Conservation (phyloP, 2,329 filamentous ascomycete genomes). For the Aspergillus pseudonomiae region DNA sequence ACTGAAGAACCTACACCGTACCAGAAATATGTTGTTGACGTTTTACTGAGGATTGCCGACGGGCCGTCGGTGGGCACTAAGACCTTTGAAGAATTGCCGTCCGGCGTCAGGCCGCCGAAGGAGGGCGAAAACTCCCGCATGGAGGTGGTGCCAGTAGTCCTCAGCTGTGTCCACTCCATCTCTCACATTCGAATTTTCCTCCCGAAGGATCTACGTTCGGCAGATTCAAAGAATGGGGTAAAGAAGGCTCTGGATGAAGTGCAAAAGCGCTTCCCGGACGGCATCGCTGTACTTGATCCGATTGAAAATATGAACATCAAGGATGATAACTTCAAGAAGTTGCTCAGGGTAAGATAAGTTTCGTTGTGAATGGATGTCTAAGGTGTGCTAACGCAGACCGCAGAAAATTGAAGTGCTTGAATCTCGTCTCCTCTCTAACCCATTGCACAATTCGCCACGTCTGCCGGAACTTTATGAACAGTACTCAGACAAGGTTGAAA, state of each 20-base stretch:
- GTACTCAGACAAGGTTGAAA: slow-evolving; percentile 77
- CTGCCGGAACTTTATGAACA: slow-evolving; percentile 83
- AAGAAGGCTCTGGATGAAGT: slow-evolving; percentile 75
- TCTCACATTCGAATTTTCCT: slow-evolving; percentile 82
- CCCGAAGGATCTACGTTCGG: slow-evolving; percentile 71
- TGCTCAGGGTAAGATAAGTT: slow-evolving; percentile 63
- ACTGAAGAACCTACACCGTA: slow-evolving; percentile 72
- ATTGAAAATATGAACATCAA: slow-evolving; percentile 95
- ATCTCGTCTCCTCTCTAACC: slow-evolving; percentile 83
- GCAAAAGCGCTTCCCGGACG: slow-evolving; percentile 86
- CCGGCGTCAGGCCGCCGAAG: slow-evolving; percentile 62
- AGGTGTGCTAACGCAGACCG: slow-evolving; percentile 22
- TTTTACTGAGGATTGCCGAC: slow-evolving; percentile 68
- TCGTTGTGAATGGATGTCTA: neutral
- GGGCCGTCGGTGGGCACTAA: slow-evolving; percentile 56
- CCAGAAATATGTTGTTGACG: slow-evolving; percentile 80
- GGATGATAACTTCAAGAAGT: slow-evolving; percentile 90
- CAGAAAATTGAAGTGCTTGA: slow-evolving; percentile 97
- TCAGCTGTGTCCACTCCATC: slow-evolving; percentile 83
- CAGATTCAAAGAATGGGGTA: slow-evolving; percentile 69
- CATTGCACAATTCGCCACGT: slow-evolving; percentile 85
- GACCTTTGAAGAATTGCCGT: slow-evolving; percentile 65
- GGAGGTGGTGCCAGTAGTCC: slow-evolving; percentile 82
- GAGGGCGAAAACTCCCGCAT: slow-evolving; percentile 69
- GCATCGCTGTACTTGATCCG: slow-evolving; percentile 84